Evolutionary conservation across 352 stramenopile genomes (phyloP), one percentile per base, ranked within the genome.

Genomic region (Plasmopara halstedii): DNA sequence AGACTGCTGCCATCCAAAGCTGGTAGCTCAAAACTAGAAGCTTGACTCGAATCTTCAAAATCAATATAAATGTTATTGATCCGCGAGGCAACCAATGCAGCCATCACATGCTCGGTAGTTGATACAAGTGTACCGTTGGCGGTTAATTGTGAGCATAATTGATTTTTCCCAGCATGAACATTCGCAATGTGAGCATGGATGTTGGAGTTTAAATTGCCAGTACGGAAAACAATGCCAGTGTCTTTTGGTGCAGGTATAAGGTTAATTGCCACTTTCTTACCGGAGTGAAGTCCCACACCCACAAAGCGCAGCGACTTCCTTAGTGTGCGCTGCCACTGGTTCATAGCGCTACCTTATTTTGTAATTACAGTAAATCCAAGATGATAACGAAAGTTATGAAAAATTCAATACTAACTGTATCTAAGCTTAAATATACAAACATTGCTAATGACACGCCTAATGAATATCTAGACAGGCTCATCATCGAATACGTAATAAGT

Each of bases 81-180:
- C 17, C 63, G 52, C 13, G 62, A 49, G 6, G 68, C 72, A 18
- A 68, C 62, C 6, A 86, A 53, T 32, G 72, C 74, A 5, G 77
- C 70, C 70, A 89, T 77, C 8, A 89, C 31, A 32, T 89, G 77
- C 46, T 89, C 77, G n/a, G 68, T 29, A 8, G 77, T 89, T 0
- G 63, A 71, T 4, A 85, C 53, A 19, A 40, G 62, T 4, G 38
- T 46, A 50, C 35, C 61, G 46, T 42, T 50, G 25, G 26, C 27
- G 1, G 34, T 27, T 21, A 88, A 58, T 23, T 75, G 69, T 7
- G 76, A 83, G 60, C 76, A 88, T 27, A 88, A 50, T 48, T 78
- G 63, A 34, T 67, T 73, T 34, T 54, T 61, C 42, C 48, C 47
- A 43, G 52, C 55, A 26, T 82, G 56, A 7, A 85, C 57, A 17